Evolutionary conservation across 2,329 filamentous ascomycete genomes (phyloP).

Genomic region (Microthyrium microscopicum): DNA sequence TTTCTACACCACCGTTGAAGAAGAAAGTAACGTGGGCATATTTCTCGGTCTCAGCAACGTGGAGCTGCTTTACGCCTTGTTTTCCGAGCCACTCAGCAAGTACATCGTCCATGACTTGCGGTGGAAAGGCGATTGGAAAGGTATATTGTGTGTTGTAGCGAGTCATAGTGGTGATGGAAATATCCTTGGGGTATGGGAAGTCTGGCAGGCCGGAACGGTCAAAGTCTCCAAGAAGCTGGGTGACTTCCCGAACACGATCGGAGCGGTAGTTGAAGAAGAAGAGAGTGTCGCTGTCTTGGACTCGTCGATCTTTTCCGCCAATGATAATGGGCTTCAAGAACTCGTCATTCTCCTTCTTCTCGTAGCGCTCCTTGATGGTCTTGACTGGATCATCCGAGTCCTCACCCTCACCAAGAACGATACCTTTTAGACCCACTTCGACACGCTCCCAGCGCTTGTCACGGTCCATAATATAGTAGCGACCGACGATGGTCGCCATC

Average conservation of each 20-base stretch:
- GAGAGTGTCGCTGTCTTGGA: conserved; percentile 83
- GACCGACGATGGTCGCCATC: conserved; percentile 81
- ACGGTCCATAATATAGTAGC: conserved; percentile 98
- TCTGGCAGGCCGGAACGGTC: conserved; percentile 83
- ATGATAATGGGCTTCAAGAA: conserved; percentile 97
- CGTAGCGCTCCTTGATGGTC: conserved; percentile 76
- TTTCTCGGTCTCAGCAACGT: conserved; percentile 97
- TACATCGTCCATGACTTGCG: conserved; percentile 95
- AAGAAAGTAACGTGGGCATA: conserved; percentile 99
- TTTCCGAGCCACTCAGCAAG: conserved; percentile 90
- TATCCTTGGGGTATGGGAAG: conserved; percentile 86
- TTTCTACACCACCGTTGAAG: conserved; percentile 98
- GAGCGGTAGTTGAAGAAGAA: conserved; percentile 99
- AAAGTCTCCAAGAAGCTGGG: conserved; percentile 78
- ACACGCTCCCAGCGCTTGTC: conserved; percentile 98
- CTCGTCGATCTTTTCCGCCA: conserved; percentile 66
- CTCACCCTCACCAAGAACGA: conserved; percentile 77
- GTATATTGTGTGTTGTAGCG: conserved; percentile 93
- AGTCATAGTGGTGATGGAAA: conserved; percentile 85
- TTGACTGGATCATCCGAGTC: conserved; percentile 68
- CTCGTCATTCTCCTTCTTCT: conserved; percentile 80
- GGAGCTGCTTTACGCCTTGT: conserved; percentile 79
- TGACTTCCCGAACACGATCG: conserved; percentile 90
- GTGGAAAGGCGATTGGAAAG: conserved; percentile 82
- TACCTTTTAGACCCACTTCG: conserved; percentile 73